A percentile compares a stretch with the other conserved stretches of the same genome.
Evolutionary conservation across 495 filamentous ascomycete genomes (phyloP).

Genomic region (Elasticomyces elasticus): DNA sequence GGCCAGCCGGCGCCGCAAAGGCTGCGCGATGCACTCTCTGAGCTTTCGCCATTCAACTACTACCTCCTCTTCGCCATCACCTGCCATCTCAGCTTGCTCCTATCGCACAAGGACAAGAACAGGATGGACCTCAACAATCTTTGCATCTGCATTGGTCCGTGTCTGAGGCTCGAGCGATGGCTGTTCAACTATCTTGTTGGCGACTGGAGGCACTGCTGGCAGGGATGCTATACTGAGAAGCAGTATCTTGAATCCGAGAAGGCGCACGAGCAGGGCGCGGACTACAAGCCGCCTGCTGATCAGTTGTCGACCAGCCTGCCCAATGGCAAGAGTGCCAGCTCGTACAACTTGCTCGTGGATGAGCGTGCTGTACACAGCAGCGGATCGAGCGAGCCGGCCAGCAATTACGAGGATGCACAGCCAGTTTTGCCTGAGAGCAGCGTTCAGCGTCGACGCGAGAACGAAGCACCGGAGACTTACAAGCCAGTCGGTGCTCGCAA

Average conservation of each 20-base stretch:
- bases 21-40: slow-evolving; percentile 81
- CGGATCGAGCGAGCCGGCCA: slow-evolving; percentile 9
- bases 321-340: not conserved
- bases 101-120: slow-evolving; percentile 76
- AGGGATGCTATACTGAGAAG: slow-evolving; percentile 86
- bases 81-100: slow-evolving; percentile 79
- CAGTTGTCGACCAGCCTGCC: not conserved
- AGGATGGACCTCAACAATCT: slow-evolving; percentile 92
- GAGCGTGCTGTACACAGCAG: slow-evolving; percentile 15
- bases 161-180: slow-evolving; percentile 80
- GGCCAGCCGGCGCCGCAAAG: slow-evolving; percentile 65
- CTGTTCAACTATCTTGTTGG: slow-evolving; percentile 87
- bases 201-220: slow-evolving; percentile 91
- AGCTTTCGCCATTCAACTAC: slow-evolving; percentile 84
- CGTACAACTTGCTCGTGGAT: not conserved
- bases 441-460: not conserved
- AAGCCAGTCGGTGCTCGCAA: not conserved
- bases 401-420: slow-evolving; percentile 11
- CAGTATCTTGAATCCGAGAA: slow-evolving; percentile 66
- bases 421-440: not conserved
- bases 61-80: slow-evolving; percentile 94
- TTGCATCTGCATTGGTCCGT: slow-evolving; percentile 90
- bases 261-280: slow-evolving; percentile 8
- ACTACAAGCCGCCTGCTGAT: slow-evolving; percentile 1
- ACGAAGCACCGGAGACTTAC: slow-evolving; percentile 9